Evolutionary conservation across 169 alveolate genomes (phyloP).

Genomic region (Haemoproteus tartakovskyi): DNA sequence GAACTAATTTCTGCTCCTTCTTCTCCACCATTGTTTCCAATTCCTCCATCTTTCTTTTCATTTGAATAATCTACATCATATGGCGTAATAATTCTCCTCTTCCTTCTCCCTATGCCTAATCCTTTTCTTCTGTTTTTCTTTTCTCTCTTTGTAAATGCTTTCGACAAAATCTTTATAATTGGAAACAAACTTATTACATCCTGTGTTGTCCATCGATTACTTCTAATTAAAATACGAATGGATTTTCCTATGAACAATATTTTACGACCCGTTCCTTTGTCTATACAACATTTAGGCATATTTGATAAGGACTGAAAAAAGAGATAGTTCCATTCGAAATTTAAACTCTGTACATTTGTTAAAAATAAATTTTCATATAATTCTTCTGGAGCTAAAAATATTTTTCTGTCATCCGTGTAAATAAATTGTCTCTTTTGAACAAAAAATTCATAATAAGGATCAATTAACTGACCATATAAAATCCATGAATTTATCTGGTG

Average conservation of each 20-base stretch:
- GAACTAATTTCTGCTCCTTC: background rate
- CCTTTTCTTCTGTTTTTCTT: background rate
- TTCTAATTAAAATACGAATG: slow-evolving; percentile 68
- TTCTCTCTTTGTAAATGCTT: slow-evolving; percentile 33
- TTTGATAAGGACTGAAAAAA: slow-evolving; percentile 66
- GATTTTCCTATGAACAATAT: slow-evolving; percentile 76
- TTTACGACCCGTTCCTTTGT: slow-evolving; percentile 40
- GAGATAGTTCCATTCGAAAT: slow-evolving; percentile 74
- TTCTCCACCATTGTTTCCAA: background rate
- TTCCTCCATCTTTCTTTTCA: background rate
- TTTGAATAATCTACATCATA: too few relatives aligned
- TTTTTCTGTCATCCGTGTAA: slow-evolving; percentile 57
- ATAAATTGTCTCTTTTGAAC: slow-evolving; percentile 64
- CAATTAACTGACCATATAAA: slow-evolving; percentile 71
- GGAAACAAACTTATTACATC: slow-evolving; percentile 51
- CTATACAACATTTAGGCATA: slow-evolving; percentile 63
- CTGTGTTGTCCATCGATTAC: slow-evolving; percentile 57
- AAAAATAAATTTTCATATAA: slow-evolving; percentile 61
- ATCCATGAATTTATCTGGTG: slow-evolving; percentile 71
- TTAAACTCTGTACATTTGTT: slow-evolving; percentile 65
- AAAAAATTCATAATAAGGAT: slow-evolving; percentile 72
- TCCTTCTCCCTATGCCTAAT: too few relatives aligned
- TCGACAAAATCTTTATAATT: slow-evolving; percentile 52
- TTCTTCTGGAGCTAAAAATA: slow-evolving; percentile 59
- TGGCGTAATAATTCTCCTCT: too few relatives aligned